Base-by-base conservation (phyloP, 768 basidiomycete species). In the Trametes sanguinea region DNA sequence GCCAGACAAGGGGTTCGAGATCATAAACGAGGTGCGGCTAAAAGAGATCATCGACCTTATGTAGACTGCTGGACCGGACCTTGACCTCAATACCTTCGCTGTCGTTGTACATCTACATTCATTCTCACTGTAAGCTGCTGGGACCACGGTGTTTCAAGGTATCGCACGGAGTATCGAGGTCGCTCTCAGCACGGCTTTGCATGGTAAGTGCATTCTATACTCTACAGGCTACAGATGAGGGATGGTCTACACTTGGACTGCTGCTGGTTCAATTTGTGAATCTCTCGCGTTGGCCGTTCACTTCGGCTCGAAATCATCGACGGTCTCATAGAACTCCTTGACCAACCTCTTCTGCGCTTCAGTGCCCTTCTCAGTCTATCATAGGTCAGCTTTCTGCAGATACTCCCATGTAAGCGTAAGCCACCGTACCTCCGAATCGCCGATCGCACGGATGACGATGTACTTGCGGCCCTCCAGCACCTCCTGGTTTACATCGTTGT, bases 301-400 rank as follows among this genome's bases (percentile, higher is more conserved):
- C 33, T 82, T 80, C 6, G 85, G 77, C 4, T 85, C 82, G 54
- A 83, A 81, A 64, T 95, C 91, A 58, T 86, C 82, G 4, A 93
- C 89, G 4, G 83, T 86, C n/a, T 83, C 84, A 68, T 94, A 96
- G 72, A 95, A 94, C 70, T 95, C 94, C 67, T 80, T 81, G 50
- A 93, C 87, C 47, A 97, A 83, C 54, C 91, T 80, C 67, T 86
- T 84, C 72, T 97, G 95, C 0, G 87, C 87, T 37, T 92, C 83
- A 44, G 75, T 68, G 0, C 85, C 83, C 14, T 79, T 87, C 75
- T 96, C 95, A 7, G 69, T 74, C 77, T 81, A 66, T 13, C 13
- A 43, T 43, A 14, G n/a, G 5, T 43, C 8, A 43, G 42, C n/a
- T 9, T 43, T 9, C 14, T 13, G n/a, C 42, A 1, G 9, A n/a